These are phyloP conservation scores for Mycosphaerella sp. DNA, from an alignment of 2,329 filamentous ascomycete genomes.

Conservation along the genomic window DNA sequence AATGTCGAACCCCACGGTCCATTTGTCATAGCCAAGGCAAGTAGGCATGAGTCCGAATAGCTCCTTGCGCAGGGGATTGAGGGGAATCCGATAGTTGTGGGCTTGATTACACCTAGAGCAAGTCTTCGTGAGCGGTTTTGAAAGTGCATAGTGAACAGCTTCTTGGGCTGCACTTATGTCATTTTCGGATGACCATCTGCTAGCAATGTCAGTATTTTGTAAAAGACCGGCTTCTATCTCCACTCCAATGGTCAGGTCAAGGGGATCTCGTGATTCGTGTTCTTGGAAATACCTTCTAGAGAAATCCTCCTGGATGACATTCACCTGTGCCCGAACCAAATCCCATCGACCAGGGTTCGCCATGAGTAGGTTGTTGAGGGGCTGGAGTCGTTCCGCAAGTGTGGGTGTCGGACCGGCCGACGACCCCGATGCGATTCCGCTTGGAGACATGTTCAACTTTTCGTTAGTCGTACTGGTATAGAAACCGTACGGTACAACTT, in stretches of 20 bases:
- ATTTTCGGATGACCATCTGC: not conserved
- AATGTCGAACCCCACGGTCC: not conserved
- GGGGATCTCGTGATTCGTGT: not conserved
- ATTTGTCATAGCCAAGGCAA: not conserved
- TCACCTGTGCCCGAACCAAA: not conserved
- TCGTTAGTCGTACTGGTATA: not conserved
- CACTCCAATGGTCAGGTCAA: conserved; percentile 9
- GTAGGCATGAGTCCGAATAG: not conserved
- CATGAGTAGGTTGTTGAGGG: not conserved
- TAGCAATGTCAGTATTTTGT: not conserved
- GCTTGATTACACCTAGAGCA: not conserved
- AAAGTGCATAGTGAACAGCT: conserved; percentile 6
- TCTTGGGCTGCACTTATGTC: not conserved
- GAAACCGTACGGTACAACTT: not conserved
- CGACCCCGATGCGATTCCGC: not conserved
- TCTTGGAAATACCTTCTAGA: not conserved
- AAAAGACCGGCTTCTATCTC: conserved; percentile 12
- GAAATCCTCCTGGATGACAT: not conserved
- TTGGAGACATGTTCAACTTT: not conserved
- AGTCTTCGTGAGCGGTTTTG: not conserved
- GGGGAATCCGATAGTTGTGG: not conserved
- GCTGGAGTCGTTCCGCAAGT: not conserved
- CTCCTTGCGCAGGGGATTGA: not conserved
- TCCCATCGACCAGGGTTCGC: not conserved
- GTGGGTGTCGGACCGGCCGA: not conserved